These are phyloP conservation scores for Salix exigua DNA, from an alignment of 345 rosid species.

Conservation along the genomic window DNA sequence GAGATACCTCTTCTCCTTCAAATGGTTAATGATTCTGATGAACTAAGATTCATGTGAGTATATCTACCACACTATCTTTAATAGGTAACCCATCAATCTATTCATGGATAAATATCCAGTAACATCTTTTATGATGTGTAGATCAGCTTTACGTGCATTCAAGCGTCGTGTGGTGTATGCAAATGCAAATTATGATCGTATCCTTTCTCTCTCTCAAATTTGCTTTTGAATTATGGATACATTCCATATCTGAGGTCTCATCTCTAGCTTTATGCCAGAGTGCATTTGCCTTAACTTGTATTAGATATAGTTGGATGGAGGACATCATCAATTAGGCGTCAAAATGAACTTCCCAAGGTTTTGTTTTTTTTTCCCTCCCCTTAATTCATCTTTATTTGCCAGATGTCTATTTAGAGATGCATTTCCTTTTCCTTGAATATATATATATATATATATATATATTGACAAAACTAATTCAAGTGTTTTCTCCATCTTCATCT, in stretches of 20 bases:
- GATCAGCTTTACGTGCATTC: constrained; percentile 79
- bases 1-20: constrained; percentile 85
- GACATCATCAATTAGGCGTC: constrained; percentile 86
- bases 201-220: constrained; percentile 40
- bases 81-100: background rate
- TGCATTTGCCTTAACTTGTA: constrained; percentile 41
- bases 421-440: background rate
- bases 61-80: background rate
- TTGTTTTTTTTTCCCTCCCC: background rate
- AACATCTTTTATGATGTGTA: constrained; percentile 32
- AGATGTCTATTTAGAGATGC: background rate
- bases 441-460: no score
- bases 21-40: constrained; percentile 71
- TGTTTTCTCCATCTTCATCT: background rate
- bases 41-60: constrained; percentile 72
- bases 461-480: background rate
- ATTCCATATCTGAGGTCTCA: constrained; percentile 1
- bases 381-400: background rate
- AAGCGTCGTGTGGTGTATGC: constrained; percentile 92
- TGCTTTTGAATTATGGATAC: constrained; percentile 11
- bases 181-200: constrained; percentile 82
- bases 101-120: constrained; percentile 1
- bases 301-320: constrained; percentile 93
- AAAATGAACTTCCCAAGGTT: constrained; percentile 82
- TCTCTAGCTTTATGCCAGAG: constrained; percentile 1